These are phyloP conservation scores for Ganoderma resinaceum DNA, from an alignment of 1,284 basidiomycete genomes.

Conservation along the genomic window DNA sequence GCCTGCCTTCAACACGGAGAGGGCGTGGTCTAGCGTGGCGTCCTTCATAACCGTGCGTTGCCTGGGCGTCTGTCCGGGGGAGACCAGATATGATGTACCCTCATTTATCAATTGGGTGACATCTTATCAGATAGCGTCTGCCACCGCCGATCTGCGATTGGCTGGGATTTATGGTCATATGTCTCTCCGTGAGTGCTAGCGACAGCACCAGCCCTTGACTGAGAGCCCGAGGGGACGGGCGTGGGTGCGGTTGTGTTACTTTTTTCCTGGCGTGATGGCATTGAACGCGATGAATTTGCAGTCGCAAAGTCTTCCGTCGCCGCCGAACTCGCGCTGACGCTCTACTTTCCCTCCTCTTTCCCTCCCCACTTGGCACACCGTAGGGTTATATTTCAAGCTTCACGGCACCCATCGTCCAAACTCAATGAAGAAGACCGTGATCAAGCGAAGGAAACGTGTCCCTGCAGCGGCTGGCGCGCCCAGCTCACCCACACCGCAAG, in stretches of 20 bases:
- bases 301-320: slow-evolving; percentile 4
- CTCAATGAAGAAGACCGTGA: slow-evolving; percentile 98
- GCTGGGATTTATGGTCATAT: slow-evolving; percentile 15
- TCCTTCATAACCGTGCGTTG: slow-evolving; percentile 12
- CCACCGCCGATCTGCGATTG: slow-evolving; percentile 28
- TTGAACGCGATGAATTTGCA: slow-evolving; percentile 13
- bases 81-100: slow-evolving; percentile 13
- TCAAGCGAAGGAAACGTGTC: slow-evolving; percentile 97
- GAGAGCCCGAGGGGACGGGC: slow-evolving; percentile 17
- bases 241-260: slow-evolving; percentile 2
- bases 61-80: slow-evolving; percentile 12
- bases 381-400: slow-evolving; percentile 97
- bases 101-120: slow-evolving; percentile 24
- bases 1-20: slow-evolving; percentile 14
- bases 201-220: slow-evolving; percentile 17
- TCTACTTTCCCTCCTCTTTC: slow-evolving; percentile 26
- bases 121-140: slow-evolving; percentile 34
- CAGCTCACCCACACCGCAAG: slow-evolving; percentile 40
- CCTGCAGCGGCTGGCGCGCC: slow-evolving; percentile 68
- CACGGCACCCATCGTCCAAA: slow-evolving; percentile 97
- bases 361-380: slow-evolving; percentile 23
- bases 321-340: slow-evolving; percentile 23
- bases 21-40: neutral
- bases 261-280: slow-evolving; percentile 10
- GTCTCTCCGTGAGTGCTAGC: slow-evolving; percentile 24